Base-by-base conservation (phyloP, 2,329 filamentous ascomycete genomes). In the Plectosphaerella cucumerina region DNA sequence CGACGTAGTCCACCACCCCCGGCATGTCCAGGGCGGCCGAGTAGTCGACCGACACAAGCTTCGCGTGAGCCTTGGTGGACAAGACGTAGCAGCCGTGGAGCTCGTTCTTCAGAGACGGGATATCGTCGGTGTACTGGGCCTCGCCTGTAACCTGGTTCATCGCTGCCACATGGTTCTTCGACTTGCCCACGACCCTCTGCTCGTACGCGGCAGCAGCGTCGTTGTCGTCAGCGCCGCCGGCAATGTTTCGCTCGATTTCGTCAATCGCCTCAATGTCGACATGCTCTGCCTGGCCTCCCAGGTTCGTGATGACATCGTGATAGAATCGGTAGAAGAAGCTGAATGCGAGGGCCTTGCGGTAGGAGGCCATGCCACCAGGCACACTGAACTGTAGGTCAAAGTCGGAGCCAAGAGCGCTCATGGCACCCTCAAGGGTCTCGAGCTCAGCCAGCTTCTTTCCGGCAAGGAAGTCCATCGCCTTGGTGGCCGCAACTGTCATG, bases 291-390 rank as follows among this genome's bases (percentile, higher is more conserved):
- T 68, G 62, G 2, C 65, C 76, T 18, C 77, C 72, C 1, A 95
- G 66, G 23, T 78, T 77, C 0, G 82, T 77, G 41, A 97, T 75
- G 1, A 93, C 80, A 55, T 97, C 93, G 62, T 97, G 89, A 64
- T 96, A 97, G 69, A 97, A 99, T 37, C 91, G 86, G 70, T 97
- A 97, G 71, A 97, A 97, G 77, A 99, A 96, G 3, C 92, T 86
- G 48, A 97, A 75, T 0, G 94, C 93, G 9, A 99, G 74, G 1
- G 91, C 89, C 65, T 94, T 96, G 23, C 94, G 80, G 64, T 97
- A 99, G 1, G 91, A 96, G 0, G 94, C 93, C 94, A 99, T 99
- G 35, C 94, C 94, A 58, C 94, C 94, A 0, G 93, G 94, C 1
- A 99, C 94, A 49, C 91, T 86, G 61, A 96, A 97, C 5, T 82